These are phyloP conservation scores for Cryphonectria carpinicola DNA, from an alignment of 2,329 filamentous ascomycete species.

Conservation along the genomic window DNA sequence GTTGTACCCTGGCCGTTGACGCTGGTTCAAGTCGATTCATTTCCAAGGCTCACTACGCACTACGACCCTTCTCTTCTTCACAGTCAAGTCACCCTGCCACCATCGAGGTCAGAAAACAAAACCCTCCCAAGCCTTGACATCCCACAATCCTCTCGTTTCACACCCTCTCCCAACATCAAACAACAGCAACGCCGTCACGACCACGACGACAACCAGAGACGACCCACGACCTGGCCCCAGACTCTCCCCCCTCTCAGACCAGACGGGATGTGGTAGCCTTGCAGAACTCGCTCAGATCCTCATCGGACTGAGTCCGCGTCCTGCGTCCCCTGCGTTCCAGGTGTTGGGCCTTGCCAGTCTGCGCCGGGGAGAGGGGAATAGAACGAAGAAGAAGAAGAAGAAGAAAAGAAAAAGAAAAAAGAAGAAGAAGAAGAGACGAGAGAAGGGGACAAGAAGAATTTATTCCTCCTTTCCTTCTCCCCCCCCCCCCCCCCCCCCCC, in stretches of 20 bases:
- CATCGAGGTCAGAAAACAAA: neutral
- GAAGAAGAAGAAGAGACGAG: neutral
- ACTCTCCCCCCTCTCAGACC: neutral
- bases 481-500: neutral
- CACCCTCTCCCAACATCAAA: neutral
- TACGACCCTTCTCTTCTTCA: neutral
- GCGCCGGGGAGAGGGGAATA: conserved; percentile 2
- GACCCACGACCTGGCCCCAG: conserved; percentile 10
- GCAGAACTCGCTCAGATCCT: conserved; percentile 28
- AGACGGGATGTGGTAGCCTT: conserved; percentile 28
- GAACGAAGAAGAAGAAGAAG: neutral
- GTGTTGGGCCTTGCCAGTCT: neutral
- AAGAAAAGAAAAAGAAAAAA: neutral
- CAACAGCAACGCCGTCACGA: neutral
- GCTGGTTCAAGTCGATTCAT: conserved; percentile 1
- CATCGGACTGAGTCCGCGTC: conserved; percentile 28
- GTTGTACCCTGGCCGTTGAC: neutral
- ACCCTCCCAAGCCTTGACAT: neutral
- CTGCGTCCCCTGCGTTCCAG: conserved; percentile 8
- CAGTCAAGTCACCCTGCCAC: neutral
- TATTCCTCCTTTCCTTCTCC: neutral
- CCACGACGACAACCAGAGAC: neutral
- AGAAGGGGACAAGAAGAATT: neutral
- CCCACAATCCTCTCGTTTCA: neutral
- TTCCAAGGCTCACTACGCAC: conserved; percentile 2